phyloP scores from a whole-genome alignment of 495 filamentous ascomycete species.

The Aspergillus panamensis region DNA sequence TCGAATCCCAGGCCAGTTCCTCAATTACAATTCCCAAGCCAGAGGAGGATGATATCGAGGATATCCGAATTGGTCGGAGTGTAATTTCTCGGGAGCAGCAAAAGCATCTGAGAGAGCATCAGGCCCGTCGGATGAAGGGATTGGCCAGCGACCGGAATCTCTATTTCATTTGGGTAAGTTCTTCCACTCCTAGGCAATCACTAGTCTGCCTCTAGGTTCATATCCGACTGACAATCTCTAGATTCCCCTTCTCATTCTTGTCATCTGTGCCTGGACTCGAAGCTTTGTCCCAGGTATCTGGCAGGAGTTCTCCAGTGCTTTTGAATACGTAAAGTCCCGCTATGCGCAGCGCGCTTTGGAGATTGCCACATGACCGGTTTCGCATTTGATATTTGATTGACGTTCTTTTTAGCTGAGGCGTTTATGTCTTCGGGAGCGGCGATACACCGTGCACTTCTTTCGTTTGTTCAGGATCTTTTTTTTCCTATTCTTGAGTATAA shows the following conservation, averaged over 20 bases:
- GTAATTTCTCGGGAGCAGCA: slow-evolving; percentile 67
- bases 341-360: slow-evolving; percentile 42
- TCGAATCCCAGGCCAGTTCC: slow-evolving; percentile 53
- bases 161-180: slow-evolving; percentile 79
- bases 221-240: slow-evolving; percentile 24
- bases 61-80: slow-evolving; percentile 45
- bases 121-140: slow-evolving; percentile 71
- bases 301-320: slow-evolving; percentile 42
- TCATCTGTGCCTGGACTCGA: slow-evolving; percentile 60
- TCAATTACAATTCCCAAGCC: slow-evolving; percentile 40
- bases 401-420: slow-evolving; percentile 22
- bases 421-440: slow-evolving; percentile 26
- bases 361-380: slow-evolving; percentile 28
- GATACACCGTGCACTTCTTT: slow-evolving; percentile 18
- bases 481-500: slow-evolving; percentile 30
- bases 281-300: slow-evolving; percentile 56
- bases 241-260: slow-evolving; percentile 54
- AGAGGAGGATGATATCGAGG: slow-evolving; percentile 37
- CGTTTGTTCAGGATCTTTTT: slow-evolving; percentile 20
- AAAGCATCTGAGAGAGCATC: slow-evolving; percentile 65
- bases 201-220: background rate
- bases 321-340: slow-evolving; percentile 44
- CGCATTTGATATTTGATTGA: slow-evolving; percentile 17
- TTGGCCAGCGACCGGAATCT: slow-evolving; percentile 72
- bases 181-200: background rate